phyloP scores from a whole-genome alignment of 164 flowering plant genomes.

The Sedum album region DNA sequence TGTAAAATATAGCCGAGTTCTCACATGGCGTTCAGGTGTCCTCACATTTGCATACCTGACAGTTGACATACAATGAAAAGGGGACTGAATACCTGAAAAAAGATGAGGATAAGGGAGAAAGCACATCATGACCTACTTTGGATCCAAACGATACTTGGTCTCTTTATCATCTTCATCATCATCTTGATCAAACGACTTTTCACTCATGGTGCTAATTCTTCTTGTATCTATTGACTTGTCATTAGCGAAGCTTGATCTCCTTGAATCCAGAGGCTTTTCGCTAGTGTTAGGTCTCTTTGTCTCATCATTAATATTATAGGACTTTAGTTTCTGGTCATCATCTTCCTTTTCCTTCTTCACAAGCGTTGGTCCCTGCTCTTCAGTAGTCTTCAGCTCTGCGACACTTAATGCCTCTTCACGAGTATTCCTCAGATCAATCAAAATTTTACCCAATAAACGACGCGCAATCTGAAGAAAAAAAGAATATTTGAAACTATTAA shows the following conservation, averaged over 20 bases:
- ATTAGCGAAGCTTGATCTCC: constrained; percentile 55
- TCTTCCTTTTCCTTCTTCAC: constrained; percentile 37
- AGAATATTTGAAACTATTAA: not conserved
- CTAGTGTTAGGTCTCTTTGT: constrained; percentile 39
- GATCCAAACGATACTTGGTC: constrained; percentile 90
- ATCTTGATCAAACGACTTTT: constrained; percentile 70
- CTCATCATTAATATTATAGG: constrained; percentile 44
- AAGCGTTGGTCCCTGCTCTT: constrained; percentile 33
- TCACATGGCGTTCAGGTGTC: constrained; percentile 96
- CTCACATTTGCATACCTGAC: constrained; percentile 95
- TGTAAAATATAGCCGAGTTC: constrained; percentile 95
- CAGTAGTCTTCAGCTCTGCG: constrained; percentile 69
- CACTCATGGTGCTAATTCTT: constrained; percentile 53
- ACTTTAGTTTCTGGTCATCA: constrained; percentile 33
- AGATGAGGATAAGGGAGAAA: not conserved
- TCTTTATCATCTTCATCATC: constrained; percentile 97
- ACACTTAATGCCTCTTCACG: constrained; percentile 91
- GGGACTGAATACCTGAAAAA: not conserved
- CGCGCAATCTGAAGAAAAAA: constrained; percentile 69
- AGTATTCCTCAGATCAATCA: constrained; percentile 92
- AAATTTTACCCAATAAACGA: constrained; percentile 87
- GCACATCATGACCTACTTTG: constrained; percentile 31
- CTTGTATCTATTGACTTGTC: constrained; percentile 47
- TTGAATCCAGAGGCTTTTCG: constrained; percentile 18
- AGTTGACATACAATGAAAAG: constrained; percentile 11